Conservation (phyloP, 2,329 filamentous ascomycete species). For the Sporothrix mexicana region DNA sequence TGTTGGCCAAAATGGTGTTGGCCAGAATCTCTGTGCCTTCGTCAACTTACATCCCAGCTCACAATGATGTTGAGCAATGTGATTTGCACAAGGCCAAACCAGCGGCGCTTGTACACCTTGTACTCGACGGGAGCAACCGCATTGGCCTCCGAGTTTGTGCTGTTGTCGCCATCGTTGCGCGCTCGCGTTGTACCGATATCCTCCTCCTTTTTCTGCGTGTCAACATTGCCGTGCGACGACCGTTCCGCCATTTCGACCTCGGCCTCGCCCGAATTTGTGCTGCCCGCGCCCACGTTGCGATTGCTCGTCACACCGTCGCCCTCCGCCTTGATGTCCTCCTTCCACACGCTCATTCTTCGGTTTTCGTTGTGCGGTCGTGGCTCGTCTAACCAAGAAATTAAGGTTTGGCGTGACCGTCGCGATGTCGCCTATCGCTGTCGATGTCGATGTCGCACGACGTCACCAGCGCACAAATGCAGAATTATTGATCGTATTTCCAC, state of each 20-base stretch:
- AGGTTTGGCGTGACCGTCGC: not conserved
- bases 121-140: constrained; percentile 36
- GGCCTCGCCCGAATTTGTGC: constrained; percentile 4
- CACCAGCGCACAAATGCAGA: not conserved
- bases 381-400: not conserved
- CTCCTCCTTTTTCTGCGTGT: not conserved
- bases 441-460: constrained; percentile 5
- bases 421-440: not conserved
- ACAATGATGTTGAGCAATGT: constrained; percentile 90
- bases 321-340: constrained; percentile 16
- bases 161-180: not conserved
- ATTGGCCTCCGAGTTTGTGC: not conserved
- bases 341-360: constrained; percentile 9
- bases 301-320: not conserved
- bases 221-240: not conserved
- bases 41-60: constrained; percentile 82
- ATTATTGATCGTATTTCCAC: not conserved
- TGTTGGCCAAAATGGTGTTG: not conserved
- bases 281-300: constrained; percentile 19
- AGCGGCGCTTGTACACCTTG: constrained; percentile 76
- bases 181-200: not conserved
- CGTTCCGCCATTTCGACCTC: constrained; percentile 30
- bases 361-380: not conserved
- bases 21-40: not conserved
- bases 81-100: constrained; percentile 84